Evolutionary conservation across 495 filamentous ascomycete species (phyloP), one percentile per base, ranked within the genome.

Genomic region (Neurospora sp.): DNA sequence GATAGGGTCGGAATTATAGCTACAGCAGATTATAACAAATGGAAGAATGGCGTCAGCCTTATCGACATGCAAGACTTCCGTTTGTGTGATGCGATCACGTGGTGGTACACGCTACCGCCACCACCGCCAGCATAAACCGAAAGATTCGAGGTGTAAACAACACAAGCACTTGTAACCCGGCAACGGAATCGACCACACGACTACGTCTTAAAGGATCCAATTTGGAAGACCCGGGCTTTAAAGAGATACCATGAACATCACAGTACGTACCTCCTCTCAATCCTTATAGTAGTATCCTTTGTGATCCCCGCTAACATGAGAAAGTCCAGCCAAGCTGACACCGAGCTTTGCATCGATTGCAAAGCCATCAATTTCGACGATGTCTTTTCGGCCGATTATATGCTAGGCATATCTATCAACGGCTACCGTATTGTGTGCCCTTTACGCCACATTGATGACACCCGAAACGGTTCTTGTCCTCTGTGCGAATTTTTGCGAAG

Each of bases 351-450:
- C 1, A 47, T 1, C 45, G n/a, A 47, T 22, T 47, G 45, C 3
- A 47, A 47, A 20, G 45, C n/a, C 3, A 47, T 45, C 42, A 45
- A 45, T 45, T 45, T 45, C 3, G 42, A 45, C 1, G 18, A 45
- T 0, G 3, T 45, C 0, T 9, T 45, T 8, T 45, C 42, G 3
- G 8, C 0, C 0, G 0, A 45, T 0, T 45, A 45, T 9, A 45
- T 45, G n/a, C 42, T 45, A 0, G 42, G 18, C 0, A 45, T 20
- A 0, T 3, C 42, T 0, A 3, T 18, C 8, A 0, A 45, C 7
- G n/a, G 42, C 42, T 0, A 9, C 0, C 42, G 42, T 3, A 9
- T 0, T 45, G 16, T 45, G 0, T n/a, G 42, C 0, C 1, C 42
- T 2, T 2, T 45, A 8, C 18, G 8, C n/a, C 42, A 45, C 42